These are phyloP conservation scores for Angomonas desouzai DNA, from an alignment of 208 protist genomes.

Conservation along the genomic window DNA sequence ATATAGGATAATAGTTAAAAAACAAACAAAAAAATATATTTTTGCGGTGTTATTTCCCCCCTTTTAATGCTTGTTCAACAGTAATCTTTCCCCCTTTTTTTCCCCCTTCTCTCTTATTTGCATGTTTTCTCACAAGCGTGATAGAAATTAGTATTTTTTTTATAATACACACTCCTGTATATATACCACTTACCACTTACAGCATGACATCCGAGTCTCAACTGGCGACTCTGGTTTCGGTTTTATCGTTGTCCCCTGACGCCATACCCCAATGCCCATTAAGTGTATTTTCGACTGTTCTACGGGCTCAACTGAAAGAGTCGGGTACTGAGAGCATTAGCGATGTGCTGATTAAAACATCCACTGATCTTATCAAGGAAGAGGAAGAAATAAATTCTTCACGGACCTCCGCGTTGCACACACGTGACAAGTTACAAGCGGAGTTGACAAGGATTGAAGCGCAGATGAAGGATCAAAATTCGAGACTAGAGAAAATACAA, in stretches of 20 bases:
- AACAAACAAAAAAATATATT: too few relatives aligned
- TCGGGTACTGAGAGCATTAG: slow-evolving; percentile 27
- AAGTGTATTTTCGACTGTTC: slow-evolving; percentile 47
- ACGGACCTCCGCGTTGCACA: slow-evolving; percentile 38
- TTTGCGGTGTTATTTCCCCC: too few relatives aligned
- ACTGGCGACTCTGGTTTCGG: slow-evolving; percentile 53
- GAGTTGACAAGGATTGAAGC: slow-evolving; percentile 78
- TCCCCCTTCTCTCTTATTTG: too few relatives aligned
- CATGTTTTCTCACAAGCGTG: too few relatives aligned
- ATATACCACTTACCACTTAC: not conserved
- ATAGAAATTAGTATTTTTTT: too few relatives aligned
- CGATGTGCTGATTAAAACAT: slow-evolving; percentile 61
- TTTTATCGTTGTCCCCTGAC: slow-evolving; percentile 50
- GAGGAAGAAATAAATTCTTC: slow-evolving; percentile 60
- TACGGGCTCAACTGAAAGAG: slow-evolving; percentile 25
- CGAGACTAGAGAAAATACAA: slow-evolving; percentile 42
- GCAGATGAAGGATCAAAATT: slow-evolving; percentile 62
- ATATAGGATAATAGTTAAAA: too few relatives aligned
- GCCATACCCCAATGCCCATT: slow-evolving; percentile 47
- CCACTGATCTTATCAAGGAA: slow-evolving; percentile 50
- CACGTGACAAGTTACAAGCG: slow-evolving; percentile 75
- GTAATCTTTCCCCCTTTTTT: too few relatives aligned
- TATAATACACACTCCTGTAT: too few relatives aligned
- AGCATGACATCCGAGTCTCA: slow-evolving; percentile 35
- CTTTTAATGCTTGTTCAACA: too few relatives aligned